Evolutionary conservation across 257 asterid species (phyloP).

Genomic region (Plantago ovata): DNA sequence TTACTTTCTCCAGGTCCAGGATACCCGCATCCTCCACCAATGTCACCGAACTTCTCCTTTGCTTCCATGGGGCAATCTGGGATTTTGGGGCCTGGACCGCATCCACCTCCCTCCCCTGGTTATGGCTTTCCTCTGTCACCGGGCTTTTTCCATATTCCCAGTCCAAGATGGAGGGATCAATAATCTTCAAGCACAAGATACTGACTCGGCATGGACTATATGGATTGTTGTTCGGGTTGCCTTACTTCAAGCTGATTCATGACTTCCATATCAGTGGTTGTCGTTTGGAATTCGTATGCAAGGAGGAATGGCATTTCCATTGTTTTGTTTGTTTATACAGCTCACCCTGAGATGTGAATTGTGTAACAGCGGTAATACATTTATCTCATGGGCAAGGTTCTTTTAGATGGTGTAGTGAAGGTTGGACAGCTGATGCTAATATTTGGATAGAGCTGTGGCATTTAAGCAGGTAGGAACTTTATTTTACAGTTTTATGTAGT

Average conservation of each 20-base stretch:
- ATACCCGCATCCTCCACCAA: constrained; percentile 57
- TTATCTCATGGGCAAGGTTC: constrained; percentile 19
- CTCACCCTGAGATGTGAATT: constrained; percentile 19
- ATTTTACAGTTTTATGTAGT: constrained; percentile 24
- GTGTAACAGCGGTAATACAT: constrained; percentile 22
- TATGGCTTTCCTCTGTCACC: constrained; percentile 86
- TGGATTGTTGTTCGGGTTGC: constrained; percentile 21
- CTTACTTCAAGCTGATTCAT: constrained; percentile 21
- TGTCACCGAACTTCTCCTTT: constrained; percentile 76
- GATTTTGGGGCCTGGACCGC: constrained; percentile 76
- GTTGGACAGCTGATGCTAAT: constrained; percentile 18
- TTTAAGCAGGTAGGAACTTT: constrained; percentile 26
- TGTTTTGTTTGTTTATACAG: constrained; percentile 24
- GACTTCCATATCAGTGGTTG: constrained; percentile 22
- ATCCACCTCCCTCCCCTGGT: constrained; percentile 84
- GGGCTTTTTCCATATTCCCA: constrained; percentile 59
- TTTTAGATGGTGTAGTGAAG: constrained; percentile 26
- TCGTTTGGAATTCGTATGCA: constrained; percentile 30
- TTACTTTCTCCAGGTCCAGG: constrained; percentile 92
- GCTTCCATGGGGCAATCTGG: constrained; percentile 66
- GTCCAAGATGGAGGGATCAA: constrained; percentile 91
- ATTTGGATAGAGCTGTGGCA: constrained; percentile 28
- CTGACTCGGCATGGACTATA: constrained; percentile 29
- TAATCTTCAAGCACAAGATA: constrained; percentile 33
- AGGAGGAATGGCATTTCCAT: constrained; percentile 20